Evolutionary conservation across 2,329 filamentous ascomycete genomes (phyloP).

Genomic region (Penicillium sp.): DNA sequence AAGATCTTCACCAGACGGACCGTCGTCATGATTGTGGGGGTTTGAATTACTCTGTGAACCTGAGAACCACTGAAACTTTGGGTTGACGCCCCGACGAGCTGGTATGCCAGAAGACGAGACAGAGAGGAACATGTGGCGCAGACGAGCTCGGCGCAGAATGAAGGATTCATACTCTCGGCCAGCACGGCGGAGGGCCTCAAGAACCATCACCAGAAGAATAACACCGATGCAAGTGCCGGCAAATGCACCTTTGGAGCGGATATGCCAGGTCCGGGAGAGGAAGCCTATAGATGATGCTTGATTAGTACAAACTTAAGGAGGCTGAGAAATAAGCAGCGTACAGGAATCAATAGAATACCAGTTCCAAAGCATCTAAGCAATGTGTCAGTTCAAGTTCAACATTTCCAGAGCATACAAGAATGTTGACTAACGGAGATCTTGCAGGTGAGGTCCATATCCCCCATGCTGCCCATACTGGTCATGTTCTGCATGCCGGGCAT

Average conservation of each 20-base stretch:
- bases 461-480: slow-evolving; percentile 15
- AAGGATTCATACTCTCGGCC: slow-evolving; percentile 72
- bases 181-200: slow-evolving; percentile 71
- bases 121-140: slow-evolving; percentile 28
- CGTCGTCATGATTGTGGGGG: background rate
- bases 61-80: no score
- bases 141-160: slow-evolving; percentile 55
- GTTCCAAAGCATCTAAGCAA: slow-evolving; percentile 25
- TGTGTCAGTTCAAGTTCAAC: slow-evolving; percentile 2
- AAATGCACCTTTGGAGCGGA: slow-evolving; percentile 70
- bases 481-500: background rate
- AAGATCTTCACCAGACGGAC: background rate
- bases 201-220: slow-evolving; percentile 68
- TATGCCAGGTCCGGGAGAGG: slow-evolving; percentile 67
- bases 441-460: slow-evolving; percentile 27
- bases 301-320: background rate
- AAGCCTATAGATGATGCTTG: slow-evolving; percentile 53
- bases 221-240: slow-evolving; percentile 79
- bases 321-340: background rate
- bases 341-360: slow-evolving; percentile 25
- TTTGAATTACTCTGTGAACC: background rate
- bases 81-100: background rate
- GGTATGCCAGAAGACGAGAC: background rate
- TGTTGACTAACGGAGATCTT: slow-evolving; percentile 29
- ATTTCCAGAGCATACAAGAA: background rate